Conservation (phyloP, 1,284 basidiomycete species). For the Tilletia caries region DNA sequence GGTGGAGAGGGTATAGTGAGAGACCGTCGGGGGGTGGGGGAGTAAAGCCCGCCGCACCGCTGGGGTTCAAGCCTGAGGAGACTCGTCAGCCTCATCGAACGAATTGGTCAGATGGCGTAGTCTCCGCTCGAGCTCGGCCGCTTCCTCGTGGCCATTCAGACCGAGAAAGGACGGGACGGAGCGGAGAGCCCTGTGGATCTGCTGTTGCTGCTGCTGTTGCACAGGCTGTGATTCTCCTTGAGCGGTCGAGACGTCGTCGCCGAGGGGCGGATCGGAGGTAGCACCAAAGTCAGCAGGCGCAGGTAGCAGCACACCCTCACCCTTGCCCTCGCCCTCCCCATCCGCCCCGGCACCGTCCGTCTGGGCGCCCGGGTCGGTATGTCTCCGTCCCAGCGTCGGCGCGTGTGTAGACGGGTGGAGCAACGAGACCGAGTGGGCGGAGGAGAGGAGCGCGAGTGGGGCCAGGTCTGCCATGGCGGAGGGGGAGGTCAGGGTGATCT, state of each 20-base stretch:
- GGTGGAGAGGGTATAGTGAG: too few species aligned
- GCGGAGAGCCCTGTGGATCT: neutral
- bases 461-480: neutral
- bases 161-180: constrained; percentile 6
- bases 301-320: neutral
- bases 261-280: neutral
- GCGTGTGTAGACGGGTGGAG: neutral
- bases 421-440: neutral
- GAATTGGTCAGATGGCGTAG: neutral
- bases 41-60: too few species aligned
- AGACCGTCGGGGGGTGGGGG: too few species aligned
- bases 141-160: neutral
- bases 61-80: neutral
- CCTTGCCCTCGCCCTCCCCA: neutral
- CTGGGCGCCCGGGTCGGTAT: neutral
- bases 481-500: constrained; percentile 4
- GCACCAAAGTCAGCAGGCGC: constrained; percentile 6
- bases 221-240: too few species aligned
- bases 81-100: too few species aligned
- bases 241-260: too few species aligned
- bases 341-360: neutral
- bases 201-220: too few species aligned
- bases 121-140: neutral
- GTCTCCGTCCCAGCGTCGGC: neutral
- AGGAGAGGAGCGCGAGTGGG: constrained; percentile 9